Evolutionary conservation across 2,329 filamentous ascomycete species (phyloP), one percentile per base, ranked within the genome.

Genomic region (Lecanicillium sp.): DNA sequence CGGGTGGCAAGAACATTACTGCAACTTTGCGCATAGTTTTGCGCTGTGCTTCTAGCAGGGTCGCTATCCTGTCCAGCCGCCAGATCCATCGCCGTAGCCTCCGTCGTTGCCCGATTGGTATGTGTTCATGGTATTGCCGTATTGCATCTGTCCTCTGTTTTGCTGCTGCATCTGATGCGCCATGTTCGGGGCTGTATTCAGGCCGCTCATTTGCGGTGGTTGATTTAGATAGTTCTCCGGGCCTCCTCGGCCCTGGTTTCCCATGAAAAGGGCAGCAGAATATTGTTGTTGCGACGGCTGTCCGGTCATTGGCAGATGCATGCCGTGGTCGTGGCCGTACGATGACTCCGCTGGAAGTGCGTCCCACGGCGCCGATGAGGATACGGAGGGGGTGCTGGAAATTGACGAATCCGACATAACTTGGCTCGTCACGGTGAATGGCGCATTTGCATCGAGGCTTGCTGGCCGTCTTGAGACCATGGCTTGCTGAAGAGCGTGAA

Each of bases 401-500:
- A 61, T 62, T 8, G 65, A 64, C 30, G 58, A 52, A 47, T 67
- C 64, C 26, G 64, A 60, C 27, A 57, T 64, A 21, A 59, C 58
- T 36, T 65, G 62, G 14, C 56, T 61, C 21, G 62, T 55, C 30
- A 64, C 48, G 17, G 55, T 48, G 29, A 64, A 61, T 11, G 61
- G 51, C 9, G 59, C 51, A 14, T 51, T 54, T 9, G 57, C 51
- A 20, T 64, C 63, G 20, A 62, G 54, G 44, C 56, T 55, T 5
- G 58, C 51, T 15, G 64, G 62, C 45, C 61, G 60, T 43, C 69
- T 60, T 9, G 70, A 65, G 15, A 58, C 54, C 50, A 72, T 58
- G 6, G 67, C 52, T 39, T 67, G 62, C 42, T 71, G 67, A 14
- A 72, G 56, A 5, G 62, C 59, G 41, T 65, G 64, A 2, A 63